Percentiles rank a stretch among this genome's conserved stretches.
Conservation (phyloP, 371 early-diverging fungal species). For the Actinomortierella wolfii region DNA sequence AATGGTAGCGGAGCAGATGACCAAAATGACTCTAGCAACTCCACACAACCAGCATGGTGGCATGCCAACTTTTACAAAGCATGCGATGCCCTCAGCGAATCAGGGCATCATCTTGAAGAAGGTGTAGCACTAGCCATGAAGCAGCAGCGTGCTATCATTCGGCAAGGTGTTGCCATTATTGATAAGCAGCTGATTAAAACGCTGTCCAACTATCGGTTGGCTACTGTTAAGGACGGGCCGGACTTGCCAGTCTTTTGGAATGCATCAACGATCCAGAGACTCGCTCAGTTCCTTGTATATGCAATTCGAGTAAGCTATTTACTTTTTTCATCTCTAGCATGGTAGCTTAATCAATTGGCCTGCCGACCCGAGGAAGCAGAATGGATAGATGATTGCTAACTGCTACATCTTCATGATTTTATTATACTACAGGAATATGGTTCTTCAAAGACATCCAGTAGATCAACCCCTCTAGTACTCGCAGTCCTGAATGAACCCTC, state of each 20-base stretch:
- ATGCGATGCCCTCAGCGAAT: constrained; percentile 78
- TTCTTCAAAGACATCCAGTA: constrained; percentile 18
- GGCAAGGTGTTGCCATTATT: constrained; percentile 75
- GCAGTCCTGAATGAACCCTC: constrained; percentile 64
- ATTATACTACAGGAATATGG: constrained; percentile 53
- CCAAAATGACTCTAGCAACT: neutral
- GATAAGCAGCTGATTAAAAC: constrained; percentile 75
- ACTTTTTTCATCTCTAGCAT: neutral
- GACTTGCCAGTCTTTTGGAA: constrained; percentile 63
- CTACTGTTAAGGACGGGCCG: constrained; percentile 65
- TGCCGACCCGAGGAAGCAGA: too few species aligned
- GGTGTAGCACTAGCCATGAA: constrained; percentile 79
- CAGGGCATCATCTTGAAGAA: constrained; percentile 56
- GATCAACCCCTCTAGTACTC: constrained; percentile 66
- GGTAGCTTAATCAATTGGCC: too few species aligned
- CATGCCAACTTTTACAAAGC: constrained; percentile 82
- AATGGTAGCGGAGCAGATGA: constrained; percentile 5
- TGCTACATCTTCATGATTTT: neutral
- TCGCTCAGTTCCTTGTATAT: constrained; percentile 80
- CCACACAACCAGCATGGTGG: constrained; percentile 52
- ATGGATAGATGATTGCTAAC: constrained; percentile 23
- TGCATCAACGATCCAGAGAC: constrained; percentile 65
- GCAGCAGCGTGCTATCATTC: constrained; percentile 75
- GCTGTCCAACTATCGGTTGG: constrained; percentile 70
- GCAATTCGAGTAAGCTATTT: constrained; percentile 67